Evolutionary conservation across 345 rosid species (phyloP), one percentile per base, ranked within the genome.

Genomic region (Acer saccharum): DNA sequence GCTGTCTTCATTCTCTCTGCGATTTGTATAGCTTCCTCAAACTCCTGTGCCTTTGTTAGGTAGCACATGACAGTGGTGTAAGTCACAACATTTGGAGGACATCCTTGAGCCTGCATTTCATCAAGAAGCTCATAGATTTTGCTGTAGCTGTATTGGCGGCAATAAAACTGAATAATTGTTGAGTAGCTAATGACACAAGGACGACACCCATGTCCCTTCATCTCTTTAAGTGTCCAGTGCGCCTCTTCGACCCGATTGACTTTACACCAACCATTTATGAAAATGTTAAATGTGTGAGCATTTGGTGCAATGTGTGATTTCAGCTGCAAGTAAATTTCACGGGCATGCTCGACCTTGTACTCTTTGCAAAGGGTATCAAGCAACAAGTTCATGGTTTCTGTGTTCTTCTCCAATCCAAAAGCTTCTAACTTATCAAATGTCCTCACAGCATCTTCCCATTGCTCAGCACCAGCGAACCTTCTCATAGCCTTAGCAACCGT

Each of bases 201-300:
- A 17, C 50, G 83, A 63, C 60, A 80, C 0, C 94, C 98, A 44
- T 89, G 76, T 1, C 98, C 98, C 80, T 82, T 95, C 98, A 95
- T 95, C 80, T 95, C 98, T 62, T 92, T 94, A 43, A 95, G 81
- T 7, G 98, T 89, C 98, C 98, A 95, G 3, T 81, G 85, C 61
- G 98, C 98, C 79, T 93, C 98, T 44, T 92, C 95, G 4, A 89
- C 90, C 48, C 89, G 83, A 52, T 89, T 89, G n/a, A 84, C 75
- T 83, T 89, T 88, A 80, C 98, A 93, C 98, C 98, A 95, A 64
- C 98, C 98, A 46, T 91, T 89, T 65, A 95, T 90, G 57, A 93
- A 89, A 50, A 93, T 95, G 67, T 93, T 92, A 78, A 91, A 95
- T 6, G 97, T 92, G 78, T 81, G 60, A n/a, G 85, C 88, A 86